phyloP scores from a whole-genome alignment of 2,329 filamentous ascomycete genomes.

The Trichoderma asperellum region DNA sequence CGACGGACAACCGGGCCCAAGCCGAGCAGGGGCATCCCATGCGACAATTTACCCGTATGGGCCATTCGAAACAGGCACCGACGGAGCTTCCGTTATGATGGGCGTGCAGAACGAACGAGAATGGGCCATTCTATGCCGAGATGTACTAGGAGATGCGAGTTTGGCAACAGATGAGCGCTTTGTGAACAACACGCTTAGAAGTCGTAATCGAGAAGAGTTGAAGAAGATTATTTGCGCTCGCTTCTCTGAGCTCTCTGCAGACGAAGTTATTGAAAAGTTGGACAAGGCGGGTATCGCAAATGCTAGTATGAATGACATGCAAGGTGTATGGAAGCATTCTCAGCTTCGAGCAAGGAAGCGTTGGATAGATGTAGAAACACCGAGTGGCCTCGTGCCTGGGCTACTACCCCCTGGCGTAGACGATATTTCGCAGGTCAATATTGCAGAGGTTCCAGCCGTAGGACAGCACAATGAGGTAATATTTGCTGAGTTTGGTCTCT shows the following conservation, averaged over 20 bases:
- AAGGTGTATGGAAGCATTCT: constrained; percentile 57
- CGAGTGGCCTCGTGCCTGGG: constrained; percentile 51
- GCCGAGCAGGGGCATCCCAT: constrained; percentile 55
- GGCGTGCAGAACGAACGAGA: constrained; percentile 63
- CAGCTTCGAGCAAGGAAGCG: constrained; percentile 55
- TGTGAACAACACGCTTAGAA: constrained; percentile 50
- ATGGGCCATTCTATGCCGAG: constrained; percentile 53
- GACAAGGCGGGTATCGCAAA: constrained; percentile 58
- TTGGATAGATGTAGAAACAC: constrained; percentile 56
- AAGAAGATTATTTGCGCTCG: constrained; percentile 49
- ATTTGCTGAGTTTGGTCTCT: constrained; percentile 29
- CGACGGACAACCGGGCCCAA: constrained; percentile 48
- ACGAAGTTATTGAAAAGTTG: constrained; percentile 48
- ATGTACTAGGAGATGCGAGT: constrained; percentile 49
- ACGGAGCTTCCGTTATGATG: constrained; percentile 56
- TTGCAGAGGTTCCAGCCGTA: constrained; percentile 52
- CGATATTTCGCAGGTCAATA: constrained; percentile 37
- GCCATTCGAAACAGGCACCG: constrained; percentile 53
- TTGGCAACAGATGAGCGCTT: constrained; percentile 53
- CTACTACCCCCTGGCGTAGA: constrained; percentile 54
- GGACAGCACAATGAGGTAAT: constrained; percentile 53
- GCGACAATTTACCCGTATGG: constrained; percentile 61
- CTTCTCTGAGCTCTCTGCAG: constrained; percentile 46
- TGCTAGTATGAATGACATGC: constrained; percentile 59
- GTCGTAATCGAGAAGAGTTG: constrained; percentile 51